Conservation (phyloP, 225 moss, liverwort and hornwort species). For the Ulota crispa region DNA sequence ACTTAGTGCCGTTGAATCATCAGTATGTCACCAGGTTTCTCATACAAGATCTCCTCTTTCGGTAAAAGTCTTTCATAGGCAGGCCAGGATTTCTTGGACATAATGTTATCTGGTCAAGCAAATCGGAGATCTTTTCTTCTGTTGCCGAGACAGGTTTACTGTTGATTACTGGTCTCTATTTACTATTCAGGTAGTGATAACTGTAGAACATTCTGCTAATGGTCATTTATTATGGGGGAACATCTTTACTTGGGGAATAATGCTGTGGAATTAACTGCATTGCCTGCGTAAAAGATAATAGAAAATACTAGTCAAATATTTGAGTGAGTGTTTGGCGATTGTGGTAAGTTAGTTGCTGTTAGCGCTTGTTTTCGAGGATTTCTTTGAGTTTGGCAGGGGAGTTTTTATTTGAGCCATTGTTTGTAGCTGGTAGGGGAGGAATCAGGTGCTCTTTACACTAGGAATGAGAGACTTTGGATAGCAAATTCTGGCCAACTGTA, state of each 20-base stretch:
- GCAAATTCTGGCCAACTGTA: too few relatives aligned
- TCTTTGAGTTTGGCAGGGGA: background rate
- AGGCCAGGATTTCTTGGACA: background rate
- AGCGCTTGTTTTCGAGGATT: background rate
- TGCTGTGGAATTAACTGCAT: background rate
- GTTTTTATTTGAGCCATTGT: background rate
- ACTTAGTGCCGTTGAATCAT: background rate
- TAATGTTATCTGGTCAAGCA: background rate
- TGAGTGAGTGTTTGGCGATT: background rate
- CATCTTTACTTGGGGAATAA: too few relatives aligned
- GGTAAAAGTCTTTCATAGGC: too few relatives aligned
- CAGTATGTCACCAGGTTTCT: too few relatives aligned
- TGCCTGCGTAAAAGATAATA: background rate
- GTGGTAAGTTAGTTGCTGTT: background rate
- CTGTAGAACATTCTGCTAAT: too few relatives aligned
- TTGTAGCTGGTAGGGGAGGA: background rate
- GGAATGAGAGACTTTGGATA: too few relatives aligned
- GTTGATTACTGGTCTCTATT: too few relatives aligned
- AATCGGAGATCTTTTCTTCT: background rate
- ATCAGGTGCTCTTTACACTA: background rate
- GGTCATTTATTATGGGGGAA: too few relatives aligned
- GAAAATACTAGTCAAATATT: background rate
- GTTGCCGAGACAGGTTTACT: background rate
- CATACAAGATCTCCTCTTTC: background rate
- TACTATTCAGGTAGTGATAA: too few relatives aligned